A percentile compares a stretch with the other conserved stretches of the same genome.
Evolutionary conservation across 306 rosid genomes (phyloP).

Genomic region (Castanopsis chinensis): DNA sequence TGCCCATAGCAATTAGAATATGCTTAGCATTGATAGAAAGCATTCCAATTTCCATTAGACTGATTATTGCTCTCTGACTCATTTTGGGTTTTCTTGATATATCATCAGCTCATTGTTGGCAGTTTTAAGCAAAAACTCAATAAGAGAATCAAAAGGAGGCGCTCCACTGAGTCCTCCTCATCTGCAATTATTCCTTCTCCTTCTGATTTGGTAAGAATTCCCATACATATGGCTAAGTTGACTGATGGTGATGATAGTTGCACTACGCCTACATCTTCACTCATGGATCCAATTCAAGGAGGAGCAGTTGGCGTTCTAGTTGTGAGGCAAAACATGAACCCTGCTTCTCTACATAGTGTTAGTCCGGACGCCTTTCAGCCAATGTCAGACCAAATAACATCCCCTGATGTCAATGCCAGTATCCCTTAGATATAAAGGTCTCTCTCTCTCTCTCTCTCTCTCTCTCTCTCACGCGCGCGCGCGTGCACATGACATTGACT

Average conservation of each 20-base stretch:
- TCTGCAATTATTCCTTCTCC: neutral
- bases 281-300: slow-evolving; percentile 9
- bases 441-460: neutral
- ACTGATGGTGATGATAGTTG: slow-evolving; percentile 11
- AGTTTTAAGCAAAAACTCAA: slow-evolving; percentile 40
- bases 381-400: neutral
- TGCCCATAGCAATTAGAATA: neutral
- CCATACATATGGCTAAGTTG: slow-evolving; percentile 13
- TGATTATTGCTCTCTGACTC: neutral
- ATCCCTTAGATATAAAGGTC: neutral
- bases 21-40: neutral
- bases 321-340: slow-evolving; percentile 5
- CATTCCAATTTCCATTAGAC: neutral
- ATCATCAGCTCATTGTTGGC: slow-evolving; percentile 44
- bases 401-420: slow-evolving; percentile 10
- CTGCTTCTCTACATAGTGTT: neutral
- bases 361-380: neutral
- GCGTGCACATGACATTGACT: neutral
- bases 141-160: slow-evolving; percentile 19
- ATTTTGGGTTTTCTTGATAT: neutral
- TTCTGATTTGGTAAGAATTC: slow-evolving; percentile 8
- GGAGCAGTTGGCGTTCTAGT: neutral
- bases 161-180: neutral
- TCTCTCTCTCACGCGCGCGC: neutral
- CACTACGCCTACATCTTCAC: slow-evolving; percentile 27